These are phyloP conservation scores for Talaromyces sp. DNA, from an alignment of 2,329 filamentous ascomycete genomes.

Conservation along the genomic window DNA sequence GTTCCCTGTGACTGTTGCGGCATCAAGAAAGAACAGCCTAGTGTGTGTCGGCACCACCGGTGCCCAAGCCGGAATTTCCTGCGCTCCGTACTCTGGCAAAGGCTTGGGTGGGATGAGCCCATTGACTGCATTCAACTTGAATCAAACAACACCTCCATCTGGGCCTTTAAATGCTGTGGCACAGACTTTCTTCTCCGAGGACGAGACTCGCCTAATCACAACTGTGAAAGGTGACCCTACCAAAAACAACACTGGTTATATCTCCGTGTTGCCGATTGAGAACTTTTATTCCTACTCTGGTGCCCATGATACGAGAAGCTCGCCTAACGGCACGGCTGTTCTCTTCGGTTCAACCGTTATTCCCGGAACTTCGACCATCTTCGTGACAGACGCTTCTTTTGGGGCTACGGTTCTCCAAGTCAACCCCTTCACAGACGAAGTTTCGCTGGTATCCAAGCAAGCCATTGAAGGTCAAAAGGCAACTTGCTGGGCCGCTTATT, in stretches of 20 bases:
- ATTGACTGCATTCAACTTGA: constrained; percentile 47
- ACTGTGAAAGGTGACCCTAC: constrained; percentile 62
- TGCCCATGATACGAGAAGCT: constrained; percentile 37
- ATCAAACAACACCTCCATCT: constrained; percentile 58
- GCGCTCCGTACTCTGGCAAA: constrained; percentile 31
- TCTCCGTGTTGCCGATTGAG: constrained; percentile 52
- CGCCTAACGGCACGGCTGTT: constrained; percentile 56
- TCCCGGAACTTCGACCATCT: constrained; percentile 47
- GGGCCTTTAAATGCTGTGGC: constrained; percentile 61
- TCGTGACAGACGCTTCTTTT: constrained; percentile 60
- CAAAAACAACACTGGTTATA: constrained; percentile 57
- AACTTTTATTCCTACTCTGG: constrained; percentile 20
- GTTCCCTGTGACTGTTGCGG: constrained; percentile 42
- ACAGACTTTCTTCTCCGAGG: constrained; percentile 59
- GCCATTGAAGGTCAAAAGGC: constrained; percentile 53
- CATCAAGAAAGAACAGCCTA: constrained; percentile 35
- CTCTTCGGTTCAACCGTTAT: constrained; percentile 56
- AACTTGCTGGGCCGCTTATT: constrained; percentile 60
- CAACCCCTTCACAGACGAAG: constrained; percentile 32
- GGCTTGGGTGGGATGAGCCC: constrained; percentile 37
- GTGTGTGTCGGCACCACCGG: constrained; percentile 42
- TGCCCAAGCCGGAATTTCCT: constrained; percentile 38
- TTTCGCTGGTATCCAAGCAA: constrained; percentile 41
- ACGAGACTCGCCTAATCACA: constrained; percentile 53
- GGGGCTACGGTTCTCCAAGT: constrained; percentile 54